Evolutionary conservation across 352 stramenopile genomes (phyloP), one percentile per base, ranked within the genome.

Genomic region (Phytophthora hybrid): DNA sequence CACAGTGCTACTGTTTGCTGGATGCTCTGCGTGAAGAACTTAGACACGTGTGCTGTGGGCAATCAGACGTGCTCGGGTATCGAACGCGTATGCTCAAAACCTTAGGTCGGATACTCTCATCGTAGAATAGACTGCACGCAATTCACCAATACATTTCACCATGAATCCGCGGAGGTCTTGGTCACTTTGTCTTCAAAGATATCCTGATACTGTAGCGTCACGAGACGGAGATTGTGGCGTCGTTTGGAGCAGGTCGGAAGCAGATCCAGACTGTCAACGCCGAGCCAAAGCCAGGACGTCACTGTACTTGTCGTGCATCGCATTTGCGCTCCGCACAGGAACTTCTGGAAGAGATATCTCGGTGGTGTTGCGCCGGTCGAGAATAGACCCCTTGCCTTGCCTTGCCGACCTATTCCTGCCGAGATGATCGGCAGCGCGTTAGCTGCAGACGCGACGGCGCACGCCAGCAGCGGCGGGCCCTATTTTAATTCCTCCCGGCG

Each of bases 11-110:
- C 71, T 0, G 72, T 52, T n/a, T 85, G 80, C 73, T 87, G 80
- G 80, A 85, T 85, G 80, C 47, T 87, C 16, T 87, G 80, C 26
- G 80, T 87, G 26, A 66, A 77, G 47, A 63, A 81, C 37, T 46
- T 87, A n/a, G 60, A 81, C 56, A 61, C 64, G 13, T 85, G 80
- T 53, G 52, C 61, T 16, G 54, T 51, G 10, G 56, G 31, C 10
- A 53, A 73, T n/a, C 80, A 85, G 58, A 69, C 63, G 18, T 88
- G 78, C 68, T 79, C 74, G 10, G 78, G 77, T 0, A 67, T 85
- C 34, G 59, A 41, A 0, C 68, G 67, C 31, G 69, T 81, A 19
- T 82, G 71, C 55, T 71, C 68, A 14, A 41, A 41, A 11, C 47
- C 31, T 11, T 57, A 21, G 11, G 19, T 13, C 34, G 8, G 4